Percentiles rank a stretch among this genome's conserved stretches.
These are phyloP conservation scores for Arctium minus DNA, from an alignment of 129 eudicot genomes.

Conservation along the genomic window DNA sequence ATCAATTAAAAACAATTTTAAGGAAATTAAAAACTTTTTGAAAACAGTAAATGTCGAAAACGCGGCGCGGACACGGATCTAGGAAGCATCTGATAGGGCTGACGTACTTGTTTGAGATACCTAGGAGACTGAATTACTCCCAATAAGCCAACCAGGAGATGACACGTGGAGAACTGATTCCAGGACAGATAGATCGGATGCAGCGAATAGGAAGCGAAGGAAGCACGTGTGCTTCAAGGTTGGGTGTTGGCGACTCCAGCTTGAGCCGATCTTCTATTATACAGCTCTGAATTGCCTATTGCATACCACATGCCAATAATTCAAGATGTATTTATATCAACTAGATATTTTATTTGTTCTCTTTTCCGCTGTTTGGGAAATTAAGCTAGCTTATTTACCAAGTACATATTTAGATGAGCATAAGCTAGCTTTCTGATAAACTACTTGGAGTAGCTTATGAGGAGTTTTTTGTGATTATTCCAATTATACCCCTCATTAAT, in stretches of 20 bases:
- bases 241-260: background rate
- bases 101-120: conserved; percentile 29
- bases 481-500: no score
- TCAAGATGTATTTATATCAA: background rate
- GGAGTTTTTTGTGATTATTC: no score
- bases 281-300: background rate
- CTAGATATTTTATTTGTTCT: background rate
- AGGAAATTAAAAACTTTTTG: background rate
- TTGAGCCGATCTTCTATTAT: conserved; percentile 8
- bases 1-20: no score
- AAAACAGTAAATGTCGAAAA: background rate
- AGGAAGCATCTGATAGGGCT: conserved; percentile 23
- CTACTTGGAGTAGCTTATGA: no score
- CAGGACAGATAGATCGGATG: conserved; percentile 16
- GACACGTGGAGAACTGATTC: conserved; percentile 18
- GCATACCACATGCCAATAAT: background rate
- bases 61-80: conserved; percentile 24
- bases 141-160: background rate
- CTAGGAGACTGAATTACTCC: background rate
- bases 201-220: conserved; percentile 49
- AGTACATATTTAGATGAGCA: no score
- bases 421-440: no score
- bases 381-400: no score
- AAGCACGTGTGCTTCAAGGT: conserved; percentile 25
- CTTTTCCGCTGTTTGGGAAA: background rate